Percentiles rank a stretch among this genome's conserved stretches.
These are phyloP conservation scores for Beta macrorhiza DNA, from an alignment of 179 eudicot genomes.

Conservation along the genomic window DNA sequence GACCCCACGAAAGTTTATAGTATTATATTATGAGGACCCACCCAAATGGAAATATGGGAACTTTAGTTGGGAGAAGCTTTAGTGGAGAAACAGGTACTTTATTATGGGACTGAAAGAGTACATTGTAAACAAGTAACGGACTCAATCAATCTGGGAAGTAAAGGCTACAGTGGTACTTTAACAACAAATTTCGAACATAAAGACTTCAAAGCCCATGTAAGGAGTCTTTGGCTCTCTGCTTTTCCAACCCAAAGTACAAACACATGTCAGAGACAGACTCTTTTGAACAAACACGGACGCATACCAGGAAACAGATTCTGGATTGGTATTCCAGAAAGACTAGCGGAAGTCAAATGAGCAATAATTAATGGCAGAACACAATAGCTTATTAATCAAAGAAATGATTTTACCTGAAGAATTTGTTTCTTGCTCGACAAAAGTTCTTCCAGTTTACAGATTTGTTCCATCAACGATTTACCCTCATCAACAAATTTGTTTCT, in stretches of 20 bases:
- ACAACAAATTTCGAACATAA: no score
- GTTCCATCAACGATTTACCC: slow-evolving; percentile 61
- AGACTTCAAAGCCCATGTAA: not conserved
- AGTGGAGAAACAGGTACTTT: no score
- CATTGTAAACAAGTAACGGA: no score
- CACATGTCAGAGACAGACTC: not conserved
- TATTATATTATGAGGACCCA: no score
- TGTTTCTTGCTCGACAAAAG: slow-evolving; percentile 78
- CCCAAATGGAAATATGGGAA: no score
- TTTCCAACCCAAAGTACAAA: not conserved
- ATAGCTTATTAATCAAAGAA: slow-evolving; percentile 1
- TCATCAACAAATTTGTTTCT: slow-evolving; percentile 82
- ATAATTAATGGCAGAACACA: not conserved
- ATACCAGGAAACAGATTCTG: not conserved
- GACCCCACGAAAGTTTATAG: no score
- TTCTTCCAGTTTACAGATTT: slow-evolving; percentile 72
- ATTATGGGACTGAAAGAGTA: no score
- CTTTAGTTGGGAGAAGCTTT: no score
- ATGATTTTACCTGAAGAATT: slow-evolving; percentile 66
- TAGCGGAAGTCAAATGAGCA: not conserved
- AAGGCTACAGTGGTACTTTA: not conserved
- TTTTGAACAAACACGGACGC: not conserved
- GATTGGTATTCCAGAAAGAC: not conserved
- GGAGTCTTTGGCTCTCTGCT: not conserved
- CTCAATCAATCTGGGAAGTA: not conserved